A percentile compares a stretch with the other conserved stretches of the same genome.
Evolutionary conservation across 2,329 filamentous ascomycete species (phyloP).

Genomic region (Penicillium thymicola): DNA sequence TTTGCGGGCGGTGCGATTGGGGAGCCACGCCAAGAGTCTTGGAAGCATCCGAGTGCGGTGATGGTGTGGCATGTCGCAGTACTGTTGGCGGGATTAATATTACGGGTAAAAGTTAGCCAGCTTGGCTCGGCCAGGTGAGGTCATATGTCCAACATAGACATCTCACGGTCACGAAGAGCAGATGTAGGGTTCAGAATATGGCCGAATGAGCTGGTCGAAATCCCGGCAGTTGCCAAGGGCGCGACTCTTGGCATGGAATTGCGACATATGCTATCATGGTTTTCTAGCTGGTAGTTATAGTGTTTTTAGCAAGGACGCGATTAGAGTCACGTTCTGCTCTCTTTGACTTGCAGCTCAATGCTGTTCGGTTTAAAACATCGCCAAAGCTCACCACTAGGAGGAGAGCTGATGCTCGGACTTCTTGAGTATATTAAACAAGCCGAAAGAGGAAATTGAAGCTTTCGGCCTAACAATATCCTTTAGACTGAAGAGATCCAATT

Average conservation of each 20-base stretch:
- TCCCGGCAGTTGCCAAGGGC: not conserved
- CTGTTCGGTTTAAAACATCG: not conserved
- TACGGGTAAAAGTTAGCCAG: not conserved
- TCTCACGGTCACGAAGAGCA: not conserved
- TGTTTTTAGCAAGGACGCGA: not conserved
- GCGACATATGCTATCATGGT: no score
- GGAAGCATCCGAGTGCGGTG: not conserved
- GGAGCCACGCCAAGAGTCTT: constrained; percentile 7
- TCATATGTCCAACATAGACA: not conserved
- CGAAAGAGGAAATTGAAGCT: no score
- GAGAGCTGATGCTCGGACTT: no score
- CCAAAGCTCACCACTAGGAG: no score
- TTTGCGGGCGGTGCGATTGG: not conserved
- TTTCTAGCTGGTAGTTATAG: no score
- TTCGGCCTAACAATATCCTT: no score
- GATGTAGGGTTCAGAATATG: not conserved
- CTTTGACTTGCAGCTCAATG: not conserved
- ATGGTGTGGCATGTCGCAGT: not conserved
- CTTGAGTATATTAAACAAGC: no score
- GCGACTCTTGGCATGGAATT: not conserved
- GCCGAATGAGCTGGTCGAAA: not conserved
- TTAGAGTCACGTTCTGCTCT: not conserved
- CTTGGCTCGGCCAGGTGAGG: not conserved
- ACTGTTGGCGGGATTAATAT: not conserved
- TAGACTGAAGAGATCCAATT: no score